Evolutionary conservation across 1,284 basidiomycete species (phyloP).

Genomic region (Rhodotorula sp.): DNA sequence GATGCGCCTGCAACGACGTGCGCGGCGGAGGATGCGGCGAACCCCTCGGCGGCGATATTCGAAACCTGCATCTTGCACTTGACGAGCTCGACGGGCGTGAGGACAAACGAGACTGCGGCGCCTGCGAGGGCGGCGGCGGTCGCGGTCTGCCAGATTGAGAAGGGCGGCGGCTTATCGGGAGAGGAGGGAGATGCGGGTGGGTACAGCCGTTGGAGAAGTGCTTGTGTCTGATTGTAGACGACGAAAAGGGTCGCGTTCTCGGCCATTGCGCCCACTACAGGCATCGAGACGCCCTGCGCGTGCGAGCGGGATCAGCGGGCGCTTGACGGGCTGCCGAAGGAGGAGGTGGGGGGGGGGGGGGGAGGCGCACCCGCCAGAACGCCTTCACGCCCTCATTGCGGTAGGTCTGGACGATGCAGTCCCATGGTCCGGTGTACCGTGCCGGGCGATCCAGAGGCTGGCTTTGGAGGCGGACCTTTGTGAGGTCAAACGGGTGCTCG

Average conservation of each 20-base stretch:
- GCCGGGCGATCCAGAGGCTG: constrained; percentile 71
- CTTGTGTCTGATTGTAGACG: constrained; percentile 80
- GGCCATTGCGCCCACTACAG: constrained; percentile 83
- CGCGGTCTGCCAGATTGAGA: constrained; percentile 67
- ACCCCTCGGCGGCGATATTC: constrained; percentile 60
- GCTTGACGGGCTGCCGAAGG: background rate
- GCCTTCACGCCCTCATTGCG: constrained; percentile 73
- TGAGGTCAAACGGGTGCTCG: constrained; percentile 82
- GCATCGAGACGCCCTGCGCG: constrained; percentile 77
- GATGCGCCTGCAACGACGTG: constrained; percentile 39
- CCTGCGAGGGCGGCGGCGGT: constrained; percentile 79
- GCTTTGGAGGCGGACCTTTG: constrained; percentile 67
- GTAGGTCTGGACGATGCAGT: constrained; percentile 78
- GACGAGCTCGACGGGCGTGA: constrained; percentile 88
- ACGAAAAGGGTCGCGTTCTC: constrained; percentile 89
- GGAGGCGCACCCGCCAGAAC: constrained; percentile 69
- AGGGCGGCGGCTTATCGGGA: constrained; percentile 38
- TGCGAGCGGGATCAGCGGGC: background rate
- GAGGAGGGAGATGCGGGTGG: constrained; percentile 23
- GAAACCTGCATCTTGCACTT: constrained; percentile 97
- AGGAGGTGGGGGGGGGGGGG: constrained; percentile 4
- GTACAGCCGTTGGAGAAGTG: constrained; percentile 56
- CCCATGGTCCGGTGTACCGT: constrained; percentile 70
- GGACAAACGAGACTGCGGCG: constrained; percentile 74
- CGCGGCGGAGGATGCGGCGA: constrained; percentile 31